Base-by-base conservation (phyloP, 2,329 filamentous ascomycete genomes). In the Chrysosporium queenslandicum region DNA sequence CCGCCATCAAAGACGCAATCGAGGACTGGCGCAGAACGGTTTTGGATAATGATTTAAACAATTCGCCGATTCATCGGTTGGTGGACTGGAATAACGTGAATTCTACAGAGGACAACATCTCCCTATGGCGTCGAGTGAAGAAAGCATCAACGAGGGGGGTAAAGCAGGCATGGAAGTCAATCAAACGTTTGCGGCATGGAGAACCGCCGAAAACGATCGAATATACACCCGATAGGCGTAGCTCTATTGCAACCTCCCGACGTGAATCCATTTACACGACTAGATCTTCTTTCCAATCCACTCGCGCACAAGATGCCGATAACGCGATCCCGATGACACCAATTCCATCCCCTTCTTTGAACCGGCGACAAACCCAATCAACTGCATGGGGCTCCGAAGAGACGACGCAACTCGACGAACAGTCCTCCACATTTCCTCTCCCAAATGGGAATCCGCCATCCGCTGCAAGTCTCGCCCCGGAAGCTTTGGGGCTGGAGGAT, bases 261-360 rank as follows among this genome's bases (percentile, higher is more conserved):
- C 76, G 80, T 43, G 72, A 72, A 25, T 80, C 82, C 1, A 71
- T 78, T 46, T 69, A 77, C 36, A 78, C 79, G 2, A 74, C 76
- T 34, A 72, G 74, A 53, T 70, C 68, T n/a, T 75, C 74, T 1
- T 70, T 71, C 58, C 64, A 74, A 18, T 81, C 80, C 1, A 75
- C 75, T 18, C 73, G 66, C 53, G 12, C 40, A n/a, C 47, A 50
- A 21, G 66, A 70, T 20, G 68, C 63, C 21, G 70, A 73, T 8
- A 82, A 86, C 54, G 86, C 86, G 23, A 94, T 98, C 50, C 89
- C 91, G 64, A 94, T 98, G 90, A 97, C 90, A 0, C 90, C 91
- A 0, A 90, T 98, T 16, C 83, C 86, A 1, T 96, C 90, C 1
- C 89, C 88, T 9, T 27, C 47, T 29, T 45, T 30, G 18, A 49